Base-by-base conservation (phyloP, 2,329 filamentous ascomycete genomes). In the Apiospora kogelbergensis region DNA sequence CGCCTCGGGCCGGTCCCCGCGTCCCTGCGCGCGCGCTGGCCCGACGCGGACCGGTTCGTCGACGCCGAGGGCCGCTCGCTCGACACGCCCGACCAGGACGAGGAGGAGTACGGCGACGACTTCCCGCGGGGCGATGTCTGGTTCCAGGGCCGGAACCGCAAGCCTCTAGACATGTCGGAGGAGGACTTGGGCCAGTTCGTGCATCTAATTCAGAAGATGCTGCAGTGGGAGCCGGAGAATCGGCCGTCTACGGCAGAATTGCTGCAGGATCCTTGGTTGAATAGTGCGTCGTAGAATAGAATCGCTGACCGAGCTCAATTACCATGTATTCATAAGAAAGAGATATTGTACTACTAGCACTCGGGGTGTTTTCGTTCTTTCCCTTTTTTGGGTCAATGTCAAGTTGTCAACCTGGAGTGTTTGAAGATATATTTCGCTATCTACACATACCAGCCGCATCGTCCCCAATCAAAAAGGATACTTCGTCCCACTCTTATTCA, bases 401-500 rank as follows among this genome's bases (percentile, higher is more conserved):
- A n/a, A n/a, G n/a, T n/a, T n/a, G n/a, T n/a, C n/a, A n/a, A n/a
- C n/a, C n/a, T n/a, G n/a, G n/a, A n/a, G n/a, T n/a, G n/a, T n/a
- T n/a, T n/a, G n/a, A n/a, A n/a, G n/a, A n/a, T n/a, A n/a, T n/a
- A n/a, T n/a, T n/a, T n/a, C n/a, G n/a, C n/a, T n/a, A n/a, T n/a
- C n/a, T n/a, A n/a, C n/a, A n/a, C n/a, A n/a, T n/a, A n/a, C n/a
- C n/a, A n/a, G n/a, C n/a, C n/a, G n/a, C n/a, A n/a, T n/a, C n/a
- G n/a, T n/a, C n/a, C n/a, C n/a, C n/a, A 33, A 33, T 53, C 63
- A 74, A 33, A 72, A 70, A 0, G 64, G 9, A 37, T 70, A 73
- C 22, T 71, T 68, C 6, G 71, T 68, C 20, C 69, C 71, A 2
- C 71, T 68, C 33, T 65, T 70, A 7, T 68, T 72, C 11, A 74